A percentile compares a stretch with the other conserved stretches of the same genome.
Evolutionary conservation across 352 stramenopile genomes (phyloP).

Genomic region (Sclerospora graminicola): DNA sequence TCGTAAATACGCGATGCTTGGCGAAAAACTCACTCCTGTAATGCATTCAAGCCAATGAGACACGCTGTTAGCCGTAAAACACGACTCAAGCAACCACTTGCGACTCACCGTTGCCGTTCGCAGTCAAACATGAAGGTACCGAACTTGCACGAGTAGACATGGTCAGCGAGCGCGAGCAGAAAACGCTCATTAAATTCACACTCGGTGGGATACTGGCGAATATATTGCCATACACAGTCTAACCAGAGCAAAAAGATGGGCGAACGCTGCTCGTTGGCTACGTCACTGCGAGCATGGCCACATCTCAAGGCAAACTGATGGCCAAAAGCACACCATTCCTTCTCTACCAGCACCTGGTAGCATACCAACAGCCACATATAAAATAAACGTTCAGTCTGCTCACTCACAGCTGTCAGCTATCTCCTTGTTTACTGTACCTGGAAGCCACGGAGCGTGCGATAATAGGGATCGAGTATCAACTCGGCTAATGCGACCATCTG

Average conservation of each 20-base stretch:
- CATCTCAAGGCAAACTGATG: constrained; percentile 94
- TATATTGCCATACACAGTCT: constrained; percentile 96
- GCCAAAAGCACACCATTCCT: constrained; percentile 98
- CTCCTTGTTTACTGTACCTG: constrained; percentile 75
- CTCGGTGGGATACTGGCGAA: constrained; percentile 91
- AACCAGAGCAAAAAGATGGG: constrained; percentile 98
- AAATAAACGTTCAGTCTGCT: background rate
- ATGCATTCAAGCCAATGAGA: constrained; percentile 1
- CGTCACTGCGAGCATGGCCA: constrained; percentile 88
- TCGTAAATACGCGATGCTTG: constrained; percentile 64
- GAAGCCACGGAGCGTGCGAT: constrained; percentile 96
- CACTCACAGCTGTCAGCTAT: background rate
- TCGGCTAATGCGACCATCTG: constrained; percentile 94
- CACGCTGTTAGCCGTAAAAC: background rate
- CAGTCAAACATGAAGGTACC: constrained; percentile 97
- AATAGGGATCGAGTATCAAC: constrained; percentile 96
- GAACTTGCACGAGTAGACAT: constrained; percentile 96
- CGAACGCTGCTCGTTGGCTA: constrained; percentile 89
- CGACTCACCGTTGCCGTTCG: constrained; percentile 75
- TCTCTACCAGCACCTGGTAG: constrained; percentile 88
- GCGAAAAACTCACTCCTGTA: constrained; percentile 66
- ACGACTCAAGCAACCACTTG: no score
- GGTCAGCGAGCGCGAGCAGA: constrained; percentile 91
- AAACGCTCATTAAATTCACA: constrained; percentile 96
- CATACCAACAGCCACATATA: no score